These are phyloP conservation scores for Chamaecrista fasciculata DNA, from an alignment of 306 rosid species.

Conservation along the genomic window DNA sequence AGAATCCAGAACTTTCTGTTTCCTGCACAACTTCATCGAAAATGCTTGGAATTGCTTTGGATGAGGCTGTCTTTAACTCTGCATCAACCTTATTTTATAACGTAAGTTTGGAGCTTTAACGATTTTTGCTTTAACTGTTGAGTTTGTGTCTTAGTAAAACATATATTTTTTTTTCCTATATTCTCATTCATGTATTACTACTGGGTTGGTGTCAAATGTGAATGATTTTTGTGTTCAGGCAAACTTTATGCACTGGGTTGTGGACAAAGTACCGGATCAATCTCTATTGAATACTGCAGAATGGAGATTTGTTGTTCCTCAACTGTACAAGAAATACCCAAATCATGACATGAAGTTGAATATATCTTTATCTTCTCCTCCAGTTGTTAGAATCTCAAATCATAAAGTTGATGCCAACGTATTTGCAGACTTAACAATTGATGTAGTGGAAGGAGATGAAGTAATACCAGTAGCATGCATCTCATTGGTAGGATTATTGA, in stretches of 20 bases:
- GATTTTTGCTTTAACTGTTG: neutral
- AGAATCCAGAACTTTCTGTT: conserved; percentile 42
- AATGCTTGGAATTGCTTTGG: conserved; percentile 83
- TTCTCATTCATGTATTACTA: conserved; percentile 3
- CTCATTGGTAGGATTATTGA: conserved; percentile 61
- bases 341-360: conserved; percentile 80
- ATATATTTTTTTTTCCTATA: neutral
- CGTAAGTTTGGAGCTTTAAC: conserved; percentile 45
- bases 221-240: conserved; percentile 52
- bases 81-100: conserved; percentile 63
- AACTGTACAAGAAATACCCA: conserved; percentile 87
- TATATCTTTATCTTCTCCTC: conserved; percentile 74
- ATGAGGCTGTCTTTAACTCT: conserved; percentile 84
- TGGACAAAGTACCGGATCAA: conserved; percentile 81
- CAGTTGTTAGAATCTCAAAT: conserved; percentile 59
- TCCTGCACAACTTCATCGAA: conserved; percentile 59
- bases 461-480: conserved; percentile 83
- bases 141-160: neutral
- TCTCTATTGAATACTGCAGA: conserved; percentile 80
- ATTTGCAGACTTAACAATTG: conserved; percentile 59
- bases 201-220: conserved; percentile 17
- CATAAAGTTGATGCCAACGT: conserved; percentile 43
- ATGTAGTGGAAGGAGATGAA: conserved; percentile 56
- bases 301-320: conserved; percentile 93
- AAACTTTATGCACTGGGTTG: conserved; percentile 89